Evolutionary conservation across 2,329 filamentous ascomycete species (phyloP).

Genomic region (Paramyrothecium roridum): DNA sequence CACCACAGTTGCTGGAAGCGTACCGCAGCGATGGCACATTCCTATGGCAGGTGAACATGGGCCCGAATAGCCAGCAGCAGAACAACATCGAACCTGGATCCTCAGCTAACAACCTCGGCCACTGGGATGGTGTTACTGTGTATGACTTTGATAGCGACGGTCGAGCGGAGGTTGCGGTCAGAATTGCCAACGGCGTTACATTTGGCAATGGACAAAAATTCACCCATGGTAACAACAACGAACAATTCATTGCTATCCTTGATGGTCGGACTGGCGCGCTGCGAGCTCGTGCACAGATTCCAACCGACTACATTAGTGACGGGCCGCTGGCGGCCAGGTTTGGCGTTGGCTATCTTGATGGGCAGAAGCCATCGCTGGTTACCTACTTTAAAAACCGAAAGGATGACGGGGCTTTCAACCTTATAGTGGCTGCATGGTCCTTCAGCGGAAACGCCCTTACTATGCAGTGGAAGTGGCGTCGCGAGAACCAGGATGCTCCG

Average conservation of each 20-base stretch:
- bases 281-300: conserved; percentile 4
- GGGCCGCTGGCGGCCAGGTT: conserved; percentile 11
- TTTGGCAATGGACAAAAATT: conserved; percentile 15
- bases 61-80: conserved; percentile 15
- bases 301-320: conserved; percentile 7
- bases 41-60: conserved; percentile 14
- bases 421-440: conserved; percentile 10
- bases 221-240: conserved; percentile 2
- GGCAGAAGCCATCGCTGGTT: conserved; percentile 9
- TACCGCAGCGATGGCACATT: conserved; percentile 13
- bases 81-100: conserved; percentile 15
- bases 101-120: conserved; percentile 12
- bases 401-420: conserved; percentile 6
- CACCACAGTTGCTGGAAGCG: conserved; percentile 9
- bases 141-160: conserved; percentile 19
- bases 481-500: conserved; percentile 6
- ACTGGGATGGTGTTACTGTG: conserved; percentile 18
- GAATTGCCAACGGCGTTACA: conserved; percentile 15
- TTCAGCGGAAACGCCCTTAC: conserved; percentile 10
- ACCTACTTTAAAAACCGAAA: conserved; percentile 16
- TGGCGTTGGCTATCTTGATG: conserved; percentile 14
- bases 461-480: conserved; percentile 16
- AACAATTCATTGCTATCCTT: conserved; percentile 16
- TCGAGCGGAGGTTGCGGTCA: conserved; percentile 14
- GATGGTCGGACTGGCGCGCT: conserved; percentile 14